Percentiles rank a stretch among this genome's conserved stretches.
These are phyloP conservation scores for Aureobasidium musti DNA, from an alignment of 2,329 filamentous ascomycete genomes.

Conservation along the genomic window DNA sequence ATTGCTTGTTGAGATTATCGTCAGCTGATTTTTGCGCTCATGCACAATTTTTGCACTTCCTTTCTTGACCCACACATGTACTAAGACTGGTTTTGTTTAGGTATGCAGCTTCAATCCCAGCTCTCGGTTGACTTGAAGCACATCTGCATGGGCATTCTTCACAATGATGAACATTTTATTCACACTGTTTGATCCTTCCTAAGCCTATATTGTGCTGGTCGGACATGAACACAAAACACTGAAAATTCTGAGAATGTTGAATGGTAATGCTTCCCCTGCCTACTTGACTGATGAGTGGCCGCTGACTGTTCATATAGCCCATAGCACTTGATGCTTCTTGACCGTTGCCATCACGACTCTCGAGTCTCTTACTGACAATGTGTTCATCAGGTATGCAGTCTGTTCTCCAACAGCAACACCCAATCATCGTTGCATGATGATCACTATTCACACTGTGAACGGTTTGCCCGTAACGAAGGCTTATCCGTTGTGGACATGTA, in stretches of 20 bases:
- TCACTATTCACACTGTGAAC: slow-evolving; percentile 30
- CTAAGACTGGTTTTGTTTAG: slow-evolving; percentile 33
- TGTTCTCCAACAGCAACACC: neutral
- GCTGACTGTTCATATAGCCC: slow-evolving; percentile 40
- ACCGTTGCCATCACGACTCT: slow-evolving; percentile 42
- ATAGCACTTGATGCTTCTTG: slow-evolving; percentile 17
- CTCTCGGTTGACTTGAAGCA: slow-evolving; percentile 8
- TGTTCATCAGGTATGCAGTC: slow-evolving; percentile 13
- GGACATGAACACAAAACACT: slow-evolving; percentile 61
- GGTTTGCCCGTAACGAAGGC: slow-evolving; percentile 26
- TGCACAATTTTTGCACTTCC: slow-evolving; percentile 8
- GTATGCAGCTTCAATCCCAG: slow-evolving; percentile 32
- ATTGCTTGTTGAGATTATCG: slow-evolving; percentile 68
- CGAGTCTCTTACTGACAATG: slow-evolving; percentile 39
- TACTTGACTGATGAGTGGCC: neutral
- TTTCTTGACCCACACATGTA: slow-evolving; percentile 7
- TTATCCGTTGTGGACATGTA: slow-evolving; percentile 30
- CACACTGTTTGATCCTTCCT: slow-evolving; percentile 67
- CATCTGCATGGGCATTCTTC: slow-evolving; percentile 22
- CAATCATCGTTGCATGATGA: slow-evolving; percentile 23
- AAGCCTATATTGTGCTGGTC: slow-evolving; percentile 50
- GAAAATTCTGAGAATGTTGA: slow-evolving; percentile 67
- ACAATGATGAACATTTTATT: slow-evolving; percentile 67
- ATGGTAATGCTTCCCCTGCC: slow-evolving; percentile 50
- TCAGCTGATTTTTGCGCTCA: slow-evolving; percentile 56